A percentile compares a stretch with the other conserved stretches of the same genome.
These are phyloP conservation scores for Groenewaldozyma salmanticensis DNA, from an alignment of 805 yeast genomes.

Conservation along the genomic window DNA sequence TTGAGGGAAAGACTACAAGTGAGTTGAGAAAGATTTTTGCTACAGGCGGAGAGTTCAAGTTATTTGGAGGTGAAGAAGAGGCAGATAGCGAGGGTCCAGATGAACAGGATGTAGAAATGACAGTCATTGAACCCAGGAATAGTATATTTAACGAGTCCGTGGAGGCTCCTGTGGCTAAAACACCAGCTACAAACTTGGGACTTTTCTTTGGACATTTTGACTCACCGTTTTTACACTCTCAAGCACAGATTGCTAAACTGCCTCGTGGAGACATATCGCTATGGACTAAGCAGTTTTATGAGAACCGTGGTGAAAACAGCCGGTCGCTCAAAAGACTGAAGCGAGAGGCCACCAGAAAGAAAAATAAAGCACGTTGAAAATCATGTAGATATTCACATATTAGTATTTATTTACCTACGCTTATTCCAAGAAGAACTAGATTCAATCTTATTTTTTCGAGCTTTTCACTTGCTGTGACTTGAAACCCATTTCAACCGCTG, in stretches of 20 bases:
- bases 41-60: slow-evolving; percentile 10
- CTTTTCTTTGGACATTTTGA: slow-evolving; percentile 75
- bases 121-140: neutral
- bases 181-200: slow-evolving; percentile 9
- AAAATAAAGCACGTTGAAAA: slow-evolving; percentile 23
- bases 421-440: neutral
- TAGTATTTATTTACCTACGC: neutral
- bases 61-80: slow-evolving; percentile 14
- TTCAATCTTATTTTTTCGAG: slow-evolving; percentile 1
- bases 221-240: slow-evolving; percentile 82
- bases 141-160: neutral
- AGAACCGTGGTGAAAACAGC: slow-evolving; percentile 69
- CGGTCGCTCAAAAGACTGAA: slow-evolving; percentile 64
- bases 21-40: slow-evolving; percentile 3
- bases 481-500: slow-evolving; percentile 88
- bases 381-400: neutral
- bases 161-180: neutral
- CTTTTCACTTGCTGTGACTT: slow-evolving; percentile 16
- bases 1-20: slow-evolving; percentile 4
- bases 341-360: slow-evolving; percentile 59
- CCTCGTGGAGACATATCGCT: slow-evolving; percentile 8
- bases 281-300: slow-evolving; percentile 77
- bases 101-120: neutral
- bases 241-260: slow-evolving; percentile 53
- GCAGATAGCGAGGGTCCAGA: slow-evolving; percentile 8